phyloP scores from a whole-genome alignment of 108 stramenopile genomes.

The Mediolabrus comicus region DNA sequence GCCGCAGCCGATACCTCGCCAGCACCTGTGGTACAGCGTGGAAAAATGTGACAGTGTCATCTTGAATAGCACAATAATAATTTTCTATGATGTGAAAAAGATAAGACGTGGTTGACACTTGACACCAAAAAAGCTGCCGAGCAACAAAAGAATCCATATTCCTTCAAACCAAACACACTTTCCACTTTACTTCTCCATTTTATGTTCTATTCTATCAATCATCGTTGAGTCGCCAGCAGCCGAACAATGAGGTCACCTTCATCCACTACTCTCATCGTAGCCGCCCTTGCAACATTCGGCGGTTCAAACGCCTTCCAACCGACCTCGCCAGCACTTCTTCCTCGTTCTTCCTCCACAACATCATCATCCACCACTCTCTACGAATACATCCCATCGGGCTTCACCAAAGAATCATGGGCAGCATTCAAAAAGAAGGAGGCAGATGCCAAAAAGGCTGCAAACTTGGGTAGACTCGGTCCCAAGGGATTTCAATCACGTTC shows the following conservation, averaged over 20 bases:
- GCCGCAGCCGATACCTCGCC: not conserved
- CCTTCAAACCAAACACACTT: too few relatives aligned
- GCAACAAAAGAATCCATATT: too few relatives aligned
- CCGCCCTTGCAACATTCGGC: not conserved
- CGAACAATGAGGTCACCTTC: too few relatives aligned
- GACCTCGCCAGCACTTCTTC: not conserved
- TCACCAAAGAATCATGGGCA: constrained; percentile 71
- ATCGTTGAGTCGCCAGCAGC: too few relatives aligned
- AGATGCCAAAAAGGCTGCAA: constrained; percentile 47
- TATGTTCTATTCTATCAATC: too few relatives aligned
- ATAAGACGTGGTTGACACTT: too few relatives aligned
- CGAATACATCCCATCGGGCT: constrained; percentile 81
- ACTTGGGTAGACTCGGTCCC: constrained; percentile 62
- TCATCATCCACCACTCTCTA: constrained; percentile 28
- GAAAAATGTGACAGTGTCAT: too few relatives aligned
- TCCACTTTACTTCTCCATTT: too few relatives aligned
- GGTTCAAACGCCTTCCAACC: not conserved
- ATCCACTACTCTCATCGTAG: not conserved
- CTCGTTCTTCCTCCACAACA: not conserved
- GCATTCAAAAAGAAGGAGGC: constrained; percentile 59
- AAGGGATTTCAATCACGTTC: constrained; percentile 76
- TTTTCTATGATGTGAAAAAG: too few relatives aligned
- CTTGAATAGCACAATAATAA: too few relatives aligned
- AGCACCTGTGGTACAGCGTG: too few relatives aligned
- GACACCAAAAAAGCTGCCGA: too few relatives aligned